Conservation (phyloP, 2,329 filamentous ascomycete genomes). For the Cucurbitaria berberidis region DNA sequence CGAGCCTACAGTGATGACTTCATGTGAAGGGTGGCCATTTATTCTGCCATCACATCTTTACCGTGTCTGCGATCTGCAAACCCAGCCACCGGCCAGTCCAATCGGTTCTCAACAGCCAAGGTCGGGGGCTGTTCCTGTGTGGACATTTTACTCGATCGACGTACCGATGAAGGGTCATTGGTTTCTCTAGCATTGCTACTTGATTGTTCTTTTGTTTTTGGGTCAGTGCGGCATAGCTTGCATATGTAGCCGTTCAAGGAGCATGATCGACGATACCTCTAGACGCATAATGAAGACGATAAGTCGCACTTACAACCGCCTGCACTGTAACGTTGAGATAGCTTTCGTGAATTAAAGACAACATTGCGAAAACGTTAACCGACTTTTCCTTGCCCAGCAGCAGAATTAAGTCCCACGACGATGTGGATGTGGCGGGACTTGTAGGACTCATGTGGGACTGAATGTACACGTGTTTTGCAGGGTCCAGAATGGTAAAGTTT, state of each 20-base stretch:
- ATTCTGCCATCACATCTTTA: not conserved
- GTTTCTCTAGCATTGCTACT: not conserved
- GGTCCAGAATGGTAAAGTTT: too few relatives aligned
- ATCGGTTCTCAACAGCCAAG: not conserved
- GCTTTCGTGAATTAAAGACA: too few relatives aligned
- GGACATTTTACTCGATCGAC: not conserved
- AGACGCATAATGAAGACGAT: not conserved
- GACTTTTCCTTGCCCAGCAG: not conserved
- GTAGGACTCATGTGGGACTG: too few relatives aligned
- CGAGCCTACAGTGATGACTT: constrained; percentile 43
- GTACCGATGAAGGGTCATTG: not conserved
- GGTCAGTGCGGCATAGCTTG: not conserved
- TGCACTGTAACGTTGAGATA: not conserved
- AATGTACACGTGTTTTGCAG: not conserved
- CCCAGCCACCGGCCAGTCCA: not conserved
- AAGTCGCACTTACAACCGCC: not conserved
- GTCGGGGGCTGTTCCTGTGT: not conserved
- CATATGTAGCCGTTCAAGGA: not conserved
- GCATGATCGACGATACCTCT: constrained; percentile 1
- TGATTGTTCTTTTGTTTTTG: not conserved
- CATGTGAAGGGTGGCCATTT: constrained; percentile 38
- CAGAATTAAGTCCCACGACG: not conserved
- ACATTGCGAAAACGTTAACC: too few relatives aligned
- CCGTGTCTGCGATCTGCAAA: not conserved
- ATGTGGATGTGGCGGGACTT: too few relatives aligned